Conservation (phyloP, 1,284 basidiomycete genomes). For the Pascua sp. region DNA sequence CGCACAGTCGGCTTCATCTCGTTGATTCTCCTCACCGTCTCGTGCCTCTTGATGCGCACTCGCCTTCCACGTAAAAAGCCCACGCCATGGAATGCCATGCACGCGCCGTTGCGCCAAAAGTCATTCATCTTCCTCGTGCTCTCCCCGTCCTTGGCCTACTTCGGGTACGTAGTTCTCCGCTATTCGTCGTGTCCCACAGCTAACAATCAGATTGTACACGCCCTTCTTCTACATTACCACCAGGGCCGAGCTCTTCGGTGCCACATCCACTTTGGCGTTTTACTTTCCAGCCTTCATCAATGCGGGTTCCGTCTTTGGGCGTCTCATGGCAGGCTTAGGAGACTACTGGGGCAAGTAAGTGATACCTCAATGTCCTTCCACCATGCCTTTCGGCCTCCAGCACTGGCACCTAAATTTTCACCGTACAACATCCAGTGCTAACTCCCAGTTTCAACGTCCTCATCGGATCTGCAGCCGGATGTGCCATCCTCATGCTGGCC, state of each 20-base stretch:
- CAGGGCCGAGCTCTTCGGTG: conserved; percentile 30
- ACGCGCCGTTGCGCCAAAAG: conserved; percentile 23
- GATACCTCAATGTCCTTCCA: no score
- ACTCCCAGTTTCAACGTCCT: conserved; percentile 31
- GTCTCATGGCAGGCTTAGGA: conserved; percentile 12
- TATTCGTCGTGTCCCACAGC: no score
- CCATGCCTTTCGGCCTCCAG: no score
- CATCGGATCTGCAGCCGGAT: conserved; percentile 19
- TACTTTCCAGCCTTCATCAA: conserved; percentile 39
- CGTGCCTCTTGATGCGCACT: conserved; percentile 17
- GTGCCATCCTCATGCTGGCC: conserved; percentile 22
- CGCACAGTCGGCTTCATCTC: conserved; percentile 28
- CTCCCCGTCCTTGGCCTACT: conserved; percentile 9
- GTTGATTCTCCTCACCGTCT: conserved; percentile 20
- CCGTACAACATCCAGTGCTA: conserved; percentile 2
- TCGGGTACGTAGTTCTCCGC: conserved; percentile 13
- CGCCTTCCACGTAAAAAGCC: conserved; percentile 21
- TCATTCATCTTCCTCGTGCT: conserved; percentile 24
- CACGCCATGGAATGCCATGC: conserved; percentile 16
- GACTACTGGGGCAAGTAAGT: conserved; percentile 10
- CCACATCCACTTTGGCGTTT: conserved; percentile 26
- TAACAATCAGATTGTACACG: conserved; percentile 17
- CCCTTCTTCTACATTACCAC: conserved; percentile 37
- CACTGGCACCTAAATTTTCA: no score
- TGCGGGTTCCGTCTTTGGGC: conserved; percentile 30